Base-by-base conservation (phyloP, 208 protist species). In the Leishmania martiniquensis region DNA sequence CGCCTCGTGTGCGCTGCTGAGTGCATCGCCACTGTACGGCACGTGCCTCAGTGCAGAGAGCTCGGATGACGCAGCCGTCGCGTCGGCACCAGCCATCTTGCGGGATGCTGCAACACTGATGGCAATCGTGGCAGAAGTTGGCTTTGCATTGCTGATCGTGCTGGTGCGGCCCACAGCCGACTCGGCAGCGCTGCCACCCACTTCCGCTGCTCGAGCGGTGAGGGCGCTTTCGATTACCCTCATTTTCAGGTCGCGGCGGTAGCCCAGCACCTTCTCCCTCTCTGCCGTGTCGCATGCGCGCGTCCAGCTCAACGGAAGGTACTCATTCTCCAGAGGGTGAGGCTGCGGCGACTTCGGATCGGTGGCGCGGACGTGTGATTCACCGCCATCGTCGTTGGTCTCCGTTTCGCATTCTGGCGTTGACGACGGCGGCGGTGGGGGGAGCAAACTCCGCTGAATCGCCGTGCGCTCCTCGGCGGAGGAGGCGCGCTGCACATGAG, bases 211-310 rank as follows among this genome's bases (percentile, higher is more conserved):
- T 42, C 22, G 45, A 37, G 12, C 22, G 4, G 54, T 47, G 52
- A 4, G 34, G 7, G 15, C 32, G 22, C 55, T 57, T n/a, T 57
- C 49, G 3, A 81, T 57, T 15, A 37, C 70, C 49, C 65, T 47
- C 32, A 81, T 69, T 54, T 81, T 81, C 34, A 81, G 34, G 20
- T 25, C 37, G 1, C 62, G 52, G 42, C 77, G 77, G 62, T 81
- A 73, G 47, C 29, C 42, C 47, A 78, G 76, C 44, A 78, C 73
- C 45, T 62, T 62, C 22, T 75, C 67, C 15, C 47, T 51, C 45
- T 54, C 0, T 13, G 60, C 63, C 47, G 44, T 63, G 69, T 77
- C 25, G 34, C 59, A 60, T 13, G 59, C 60, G 17, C 47, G 67
- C 37, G 57, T 71, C 79, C 68, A 77, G 57, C 37, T 51, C 44